Base-by-base conservation (phyloP, 2,329 filamentous ascomycete species). In the Colletotrichum echinochloae region DNA sequence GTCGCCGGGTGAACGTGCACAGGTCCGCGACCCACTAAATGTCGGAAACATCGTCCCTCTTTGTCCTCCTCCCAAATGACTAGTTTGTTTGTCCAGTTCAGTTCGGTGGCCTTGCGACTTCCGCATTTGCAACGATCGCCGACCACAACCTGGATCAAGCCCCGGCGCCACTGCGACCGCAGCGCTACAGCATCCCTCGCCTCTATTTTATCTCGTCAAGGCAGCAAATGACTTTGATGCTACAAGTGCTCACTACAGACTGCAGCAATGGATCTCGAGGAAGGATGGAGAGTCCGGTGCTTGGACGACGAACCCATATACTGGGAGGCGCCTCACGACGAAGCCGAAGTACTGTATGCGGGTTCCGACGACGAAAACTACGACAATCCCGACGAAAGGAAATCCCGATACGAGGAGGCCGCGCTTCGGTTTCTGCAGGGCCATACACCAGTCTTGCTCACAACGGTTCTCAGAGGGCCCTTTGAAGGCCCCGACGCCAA, bases 401-500 rank as follows among this genome's bases (percentile, higher is more conserved):
- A 83, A 33, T 78, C 82, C 28, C 84, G 88, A 70, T 89, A 90
- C 69, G 90, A 92, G 77, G 79, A 82, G 0, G 86, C 90, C 16
- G 91, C 88, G 1, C 80, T 84, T 39, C 83, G 84, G 41, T 93
- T 87, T 74, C 80, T 92, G 46, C 79, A 83, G 8, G 91, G 91
- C 0, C 80, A 84, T 37, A 76, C 83, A 2, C 85, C 91, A 0
- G 75, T 86, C 30, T 82, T 94, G 3, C 77, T 90, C 3, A 91
- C 91, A 16, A 87, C 91, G 8, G 79, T 81, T 7, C 81, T 93
- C 3, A 84, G 81, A 70, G 91, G 91, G 0, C 91, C 91, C 0
- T 91, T 93, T 73, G 83, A 85, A 54, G 68, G 68, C 16, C 64
- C 68, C 37, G 57, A 63, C 14, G 64, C 68, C 39, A 77, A 75